Evolutionary conservation across 2,329 filamentous ascomycete species (phyloP), one percentile per base, ranked within the genome.

Genomic region (Fusarium pseudonygamai): DNA sequence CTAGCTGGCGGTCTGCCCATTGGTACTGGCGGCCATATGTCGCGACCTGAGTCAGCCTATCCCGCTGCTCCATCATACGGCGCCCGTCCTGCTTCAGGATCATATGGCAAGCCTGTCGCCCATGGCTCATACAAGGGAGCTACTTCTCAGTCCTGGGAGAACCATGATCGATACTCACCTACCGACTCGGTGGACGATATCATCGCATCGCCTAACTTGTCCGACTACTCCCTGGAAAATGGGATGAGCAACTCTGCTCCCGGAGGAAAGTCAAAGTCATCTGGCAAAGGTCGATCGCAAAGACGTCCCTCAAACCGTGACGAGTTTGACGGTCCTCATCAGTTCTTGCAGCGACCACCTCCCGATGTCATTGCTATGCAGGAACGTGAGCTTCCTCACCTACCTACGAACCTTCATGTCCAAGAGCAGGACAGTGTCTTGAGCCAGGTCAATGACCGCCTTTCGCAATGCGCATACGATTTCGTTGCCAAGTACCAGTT

Each of bases 401-500:
- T 96, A 37, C 94, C 94, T 52, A 95, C 93, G 78, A 94, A 95
- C 80, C 88, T 97, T 56, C 89, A 93, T 78, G 91, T 94, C 60
- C 91, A 94, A 82, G 94, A 97, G 83, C 94, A 97, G 85, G 93
- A 96, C 83, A 89, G 88, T 79, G 93, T 97, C 76, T 86, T 96
- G 64, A 90, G 89, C 64, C 89, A 92, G 82, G 93, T 96, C 82
- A 96, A 96, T 84, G 93, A 96, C 83, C 89, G 93, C 70, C 86
- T 97, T 50, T 95, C 93, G 30, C 92, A 93, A 81, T 96, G 93
- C 81, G 94, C 93, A 37, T 97, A 93, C 86, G 93, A 97, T 83
- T 97, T 97, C 82, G 92, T 97, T 78, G 94, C 94, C 77, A 95
- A 94, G 83, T 96, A 96, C 81, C 93, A 96, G 82, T 97, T 97